phyloP scores from a whole-genome alignment of 139 green algal species.

The Chlorella ohadii region DNA sequence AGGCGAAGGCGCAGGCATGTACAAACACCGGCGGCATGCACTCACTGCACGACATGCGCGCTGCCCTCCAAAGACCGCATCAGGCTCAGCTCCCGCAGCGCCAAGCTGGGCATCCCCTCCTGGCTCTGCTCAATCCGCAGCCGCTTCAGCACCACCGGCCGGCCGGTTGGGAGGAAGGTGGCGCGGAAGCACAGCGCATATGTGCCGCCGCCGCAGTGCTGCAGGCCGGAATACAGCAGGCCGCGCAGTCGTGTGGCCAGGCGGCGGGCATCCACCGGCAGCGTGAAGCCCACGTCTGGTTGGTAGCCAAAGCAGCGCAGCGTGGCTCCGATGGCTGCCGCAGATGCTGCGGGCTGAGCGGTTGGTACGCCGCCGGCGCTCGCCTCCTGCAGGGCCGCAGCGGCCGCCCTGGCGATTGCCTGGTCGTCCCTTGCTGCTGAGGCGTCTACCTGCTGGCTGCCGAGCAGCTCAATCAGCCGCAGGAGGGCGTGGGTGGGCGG shows the following conservation, averaged over 20 bases:
- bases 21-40: too few relatives aligned
- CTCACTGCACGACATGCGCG: constrained; percentile 66
- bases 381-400: neutral
- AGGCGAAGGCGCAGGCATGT: too few relatives aligned
- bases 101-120: constrained; percentile 84
- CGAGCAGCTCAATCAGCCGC: too few relatives aligned
- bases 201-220: constrained; percentile 44
- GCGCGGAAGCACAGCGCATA: constrained; percentile 59
- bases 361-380: neutral
- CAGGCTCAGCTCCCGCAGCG: constrained; percentile 90
- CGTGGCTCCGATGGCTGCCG: neutral
- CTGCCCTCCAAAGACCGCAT: constrained; percentile 82
- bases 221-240: constrained; percentile 25
- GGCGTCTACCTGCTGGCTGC: too few relatives aligned
- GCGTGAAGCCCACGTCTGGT: neutral
- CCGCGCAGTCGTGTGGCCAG: constrained; percentile 26
- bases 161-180: constrained; percentile 20
- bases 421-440: neutral
- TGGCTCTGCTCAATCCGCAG: constrained; percentile 68
- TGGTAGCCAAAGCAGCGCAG: constrained; percentile 31
- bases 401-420: neutral
- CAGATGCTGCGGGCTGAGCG: neutral
- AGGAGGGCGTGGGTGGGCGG: too few relatives aligned
- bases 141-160: constrained; percentile 43
- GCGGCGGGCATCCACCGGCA: neutral